Conservation (phyloP, 2,329 filamentous ascomycete genomes). For the Periconia sp. region DNA sequence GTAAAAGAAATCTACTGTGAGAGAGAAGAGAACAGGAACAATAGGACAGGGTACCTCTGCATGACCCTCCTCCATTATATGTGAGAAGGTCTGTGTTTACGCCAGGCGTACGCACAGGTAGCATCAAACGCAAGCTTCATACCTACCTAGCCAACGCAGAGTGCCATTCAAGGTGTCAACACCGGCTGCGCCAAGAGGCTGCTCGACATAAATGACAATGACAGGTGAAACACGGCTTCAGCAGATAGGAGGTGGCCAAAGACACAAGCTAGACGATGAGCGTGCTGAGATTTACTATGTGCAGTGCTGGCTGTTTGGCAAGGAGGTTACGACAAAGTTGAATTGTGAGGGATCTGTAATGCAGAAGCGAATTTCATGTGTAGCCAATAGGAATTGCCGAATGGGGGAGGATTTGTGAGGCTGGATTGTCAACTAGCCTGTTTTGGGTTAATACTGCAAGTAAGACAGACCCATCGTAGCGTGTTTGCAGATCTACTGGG, state of each 20-base stretch:
- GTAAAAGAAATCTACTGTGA: too few species aligned
- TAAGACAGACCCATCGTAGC: neutral
- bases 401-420: conserved; percentile 7
- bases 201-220: too few species aligned
- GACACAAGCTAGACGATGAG: neutral
- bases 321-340: conserved; percentile 4
- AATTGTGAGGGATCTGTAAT: conserved; percentile 6
- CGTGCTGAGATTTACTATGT: neutral
- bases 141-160: too few species aligned
- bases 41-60: too few species aligned
- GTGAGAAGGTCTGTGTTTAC: too few species aligned
- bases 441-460: neutral
- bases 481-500: neutral
- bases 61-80: too few species aligned
- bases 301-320: conserved; percentile 6
- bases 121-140: too few species aligned
- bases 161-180: too few species aligned
- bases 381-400: conserved; percentile 11
- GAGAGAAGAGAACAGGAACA: too few species aligned
- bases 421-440: conserved; percentile 6
- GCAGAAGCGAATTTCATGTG: conserved; percentile 23
- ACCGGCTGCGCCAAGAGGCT: too few species aligned
- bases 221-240: too few species aligned
- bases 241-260: conserved; percentile 3
- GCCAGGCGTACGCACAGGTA: too few species aligned